Conservation (phyloP, 805 yeast species). For the Candida palmyrensis region DNA sequence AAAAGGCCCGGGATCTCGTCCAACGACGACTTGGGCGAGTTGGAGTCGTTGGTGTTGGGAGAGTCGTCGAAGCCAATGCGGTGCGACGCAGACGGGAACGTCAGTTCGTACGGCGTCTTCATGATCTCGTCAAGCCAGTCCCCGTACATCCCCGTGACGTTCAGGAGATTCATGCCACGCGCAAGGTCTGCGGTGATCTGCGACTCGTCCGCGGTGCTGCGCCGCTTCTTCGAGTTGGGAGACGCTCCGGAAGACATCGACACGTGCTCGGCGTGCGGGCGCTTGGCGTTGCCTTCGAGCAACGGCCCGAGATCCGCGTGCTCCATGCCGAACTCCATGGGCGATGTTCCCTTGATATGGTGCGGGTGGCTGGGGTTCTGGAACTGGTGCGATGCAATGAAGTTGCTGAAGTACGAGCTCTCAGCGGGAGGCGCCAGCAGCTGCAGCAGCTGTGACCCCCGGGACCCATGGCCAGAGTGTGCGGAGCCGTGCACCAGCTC, state of each 20-base stretch:
- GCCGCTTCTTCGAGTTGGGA: too few relatives aligned
- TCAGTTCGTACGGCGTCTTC: slow-evolving; percentile 58
- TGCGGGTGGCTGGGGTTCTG: slow-evolving; percentile 34
- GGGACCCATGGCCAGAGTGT: too few relatives aligned
- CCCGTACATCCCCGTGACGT: slow-evolving; percentile 17
- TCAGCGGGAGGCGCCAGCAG: not conserved
- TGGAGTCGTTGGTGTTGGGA: slow-evolving; percentile 29
- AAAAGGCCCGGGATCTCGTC: slow-evolving; percentile 57
- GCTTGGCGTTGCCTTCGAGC: not conserved
- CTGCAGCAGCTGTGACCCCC: not conserved
- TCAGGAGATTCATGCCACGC: not conserved
- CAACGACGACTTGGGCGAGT: slow-evolving; percentile 12
- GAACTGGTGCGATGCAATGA: slow-evolving; percentile 20
- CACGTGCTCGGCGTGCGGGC: not conserved
- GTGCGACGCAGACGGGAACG: slow-evolving; percentile 48
- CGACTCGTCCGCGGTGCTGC: not conserved
- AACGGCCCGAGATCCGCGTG: slow-evolving; percentile 14
- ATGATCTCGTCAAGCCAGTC: slow-evolving; percentile 72
- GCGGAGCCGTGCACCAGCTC: slow-evolving; percentile 7
- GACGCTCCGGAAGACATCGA: too few relatives aligned
- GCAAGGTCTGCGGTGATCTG: not conserved
- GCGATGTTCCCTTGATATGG: slow-evolving; percentile 36
- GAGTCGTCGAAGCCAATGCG: slow-evolving; percentile 51
- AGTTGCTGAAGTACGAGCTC: not conserved
- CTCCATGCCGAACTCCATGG: slow-evolving; percentile 25